Percentiles rank a stretch among this genome's conserved stretches.
phyloP scores from a whole-genome alignment of 768 basidiomycete genomes.

The Russula abietina region DNA sequence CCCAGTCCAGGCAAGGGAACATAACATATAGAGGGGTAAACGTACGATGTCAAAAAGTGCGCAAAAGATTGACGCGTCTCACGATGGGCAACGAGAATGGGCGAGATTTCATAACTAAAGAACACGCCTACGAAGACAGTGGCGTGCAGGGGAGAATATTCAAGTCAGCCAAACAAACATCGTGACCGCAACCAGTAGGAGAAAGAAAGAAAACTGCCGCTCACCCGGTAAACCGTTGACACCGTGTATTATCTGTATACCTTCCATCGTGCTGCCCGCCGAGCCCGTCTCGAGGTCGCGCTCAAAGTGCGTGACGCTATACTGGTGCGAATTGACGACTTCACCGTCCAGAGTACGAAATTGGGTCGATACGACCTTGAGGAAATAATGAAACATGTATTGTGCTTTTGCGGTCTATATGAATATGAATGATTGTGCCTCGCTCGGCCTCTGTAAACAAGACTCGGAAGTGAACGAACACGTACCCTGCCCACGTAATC shows the following conservation, averaged over 20 bases:
- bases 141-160: neutral
- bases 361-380: slow-evolving; percentile 96
- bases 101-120: slow-evolving; percentile 96
- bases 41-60: slow-evolving; percentile 95
- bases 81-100: slow-evolving; percentile 86
- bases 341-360: slow-evolving; percentile 80
- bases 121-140: slow-evolving; percentile 53
- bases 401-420: slow-evolving; percentile 65
- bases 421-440: too few relatives aligned
- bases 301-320: slow-evolving; percentile 94
- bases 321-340: slow-evolving; percentile 84
- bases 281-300: slow-evolving; percentile 72
- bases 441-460: neutral
- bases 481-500: slow-evolving; percentile 51
- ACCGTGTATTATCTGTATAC: slow-evolving; percentile 71
- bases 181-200: neutral
- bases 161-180: neutral
- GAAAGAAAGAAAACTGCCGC: neutral
- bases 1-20: slow-evolving; percentile 1
- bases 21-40: slow-evolving; percentile 24
- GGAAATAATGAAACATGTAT: slow-evolving; percentile 98
- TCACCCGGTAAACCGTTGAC: slow-evolving; percentile 62
- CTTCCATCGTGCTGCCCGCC: slow-evolving; percentile 50
- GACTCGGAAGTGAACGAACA: neutral
- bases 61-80: slow-evolving; percentile 94